A percentile compares a stretch with the other conserved stretches of the same genome.
These are phyloP conservation scores for Penicillium fimorum DNA, from an alignment of 495 filamentous ascomycete species.

Conservation along the genomic window DNA sequence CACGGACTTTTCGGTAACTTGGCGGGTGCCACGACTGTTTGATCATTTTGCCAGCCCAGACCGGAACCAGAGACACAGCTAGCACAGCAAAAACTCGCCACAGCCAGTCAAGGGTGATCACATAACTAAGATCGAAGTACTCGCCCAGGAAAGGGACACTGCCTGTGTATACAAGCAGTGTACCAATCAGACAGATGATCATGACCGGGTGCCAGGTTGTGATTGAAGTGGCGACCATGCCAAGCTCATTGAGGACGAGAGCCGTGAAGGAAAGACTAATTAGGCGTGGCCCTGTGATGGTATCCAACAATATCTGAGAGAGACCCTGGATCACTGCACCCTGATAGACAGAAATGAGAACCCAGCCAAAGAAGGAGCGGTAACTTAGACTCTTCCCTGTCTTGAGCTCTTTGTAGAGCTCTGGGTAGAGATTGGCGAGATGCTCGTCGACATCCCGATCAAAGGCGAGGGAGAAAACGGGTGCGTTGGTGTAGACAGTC, in stretches of 20 bases:
- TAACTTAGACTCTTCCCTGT: conserved; percentile 81
- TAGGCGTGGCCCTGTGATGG: conserved; percentile 66
- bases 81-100: conserved; percentile 83
- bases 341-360: conserved; percentile 93
- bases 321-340: conserved; percentile 91
- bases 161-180: conserved; percentile 72
- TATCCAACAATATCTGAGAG: conserved; percentile 79
- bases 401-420: conserved; percentile 95
- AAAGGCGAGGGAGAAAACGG: conserved; percentile 93
- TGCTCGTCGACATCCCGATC: conserved; percentile 93
- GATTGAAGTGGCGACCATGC: conserved; percentile 95
- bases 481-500: conserved; percentile 90
- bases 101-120: conserved; percentile 75
- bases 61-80: conserved; percentile 78
- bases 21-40: conserved; percentile 82
- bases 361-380: conserved; percentile 94
- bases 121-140: conserved; percentile 86
- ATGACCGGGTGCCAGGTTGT: conserved; percentile 97
- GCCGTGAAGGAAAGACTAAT: conserved; percentile 90
- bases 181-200: conserved; percentile 80
- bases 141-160: conserved; percentile 82
- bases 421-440: conserved; percentile 91
- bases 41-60: conserved; percentile 80
- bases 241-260: conserved; percentile 88
- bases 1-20: conserved; percentile 94